Percentiles rank a stretch among this genome's conserved stretches.
Conservation (phyloP, 2,329 filamentous ascomycete species). For the Pestalotiopsis sp. region DNA sequence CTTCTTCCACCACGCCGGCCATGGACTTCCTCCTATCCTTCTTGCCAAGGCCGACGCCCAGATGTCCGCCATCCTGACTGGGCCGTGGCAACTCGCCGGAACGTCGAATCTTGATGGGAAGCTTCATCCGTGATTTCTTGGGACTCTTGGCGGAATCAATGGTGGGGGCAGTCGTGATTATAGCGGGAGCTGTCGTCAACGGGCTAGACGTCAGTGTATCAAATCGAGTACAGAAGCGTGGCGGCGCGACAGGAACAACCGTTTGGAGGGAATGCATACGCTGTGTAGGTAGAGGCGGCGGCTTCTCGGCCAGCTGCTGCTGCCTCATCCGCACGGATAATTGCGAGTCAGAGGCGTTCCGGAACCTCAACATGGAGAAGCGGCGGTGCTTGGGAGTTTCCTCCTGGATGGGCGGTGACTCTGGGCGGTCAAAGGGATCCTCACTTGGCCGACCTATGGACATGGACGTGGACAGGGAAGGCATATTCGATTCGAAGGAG, state of each 20-base stretch:
- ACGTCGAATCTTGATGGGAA: slow-evolving; percentile 52
- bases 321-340: slow-evolving; percentile 74
- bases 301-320: slow-evolving; percentile 55
- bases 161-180: slow-evolving; percentile 91
- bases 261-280: slow-evolving; percentile 41
- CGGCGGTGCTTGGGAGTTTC: slow-evolving; percentile 58
- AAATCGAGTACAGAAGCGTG: background rate
- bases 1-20: slow-evolving; percentile 30
- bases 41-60: slow-evolving; percentile 25
- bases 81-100: slow-evolving; percentile 49
- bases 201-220: background rate
- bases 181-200: slow-evolving; percentile 57
- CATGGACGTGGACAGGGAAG: slow-evolving; percentile 14
- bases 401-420: slow-evolving; percentile 53
- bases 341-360: slow-evolving; percentile 92
- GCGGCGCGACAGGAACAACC: background rate
- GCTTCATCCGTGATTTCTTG: slow-evolving; percentile 58
- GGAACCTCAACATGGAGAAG: slow-evolving; percentile 76
- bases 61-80: slow-evolving; percentile 26
- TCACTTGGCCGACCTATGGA: slow-evolving; percentile 24
- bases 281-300: slow-evolving; percentile 56
- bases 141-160: slow-evolving; percentile 55
- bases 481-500: slow-evolving; percentile 20
- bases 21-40: slow-evolving; percentile 43
- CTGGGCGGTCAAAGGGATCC: slow-evolving; percentile 37